Evolutionary conservation across 352 stramenopile species (phyloP), one percentile per base, ranked within the genome.

Genomic region (Phytophthora idaei): DNA sequence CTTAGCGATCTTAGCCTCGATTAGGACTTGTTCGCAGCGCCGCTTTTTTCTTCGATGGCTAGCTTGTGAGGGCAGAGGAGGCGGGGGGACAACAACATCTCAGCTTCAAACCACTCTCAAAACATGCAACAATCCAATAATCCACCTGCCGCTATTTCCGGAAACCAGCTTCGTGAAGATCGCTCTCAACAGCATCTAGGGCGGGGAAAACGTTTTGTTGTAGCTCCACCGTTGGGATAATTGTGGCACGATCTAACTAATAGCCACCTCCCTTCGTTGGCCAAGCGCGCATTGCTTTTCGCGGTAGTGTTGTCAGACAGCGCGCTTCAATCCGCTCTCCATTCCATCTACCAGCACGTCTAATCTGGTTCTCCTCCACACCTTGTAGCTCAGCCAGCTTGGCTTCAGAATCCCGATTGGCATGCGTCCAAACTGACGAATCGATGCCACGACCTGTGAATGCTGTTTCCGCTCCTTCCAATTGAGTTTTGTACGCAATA

Each of bases 401-500:
- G 17, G 54, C 41, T 8, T 42, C 42, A 5, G 54, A 61, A 1
- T 42, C 54, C 5, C 42, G 54, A 34, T 61, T 61, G 12, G 54
- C 54, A 34, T 47, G 42, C 21, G 31, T 53, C 54, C 54, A 53
- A 3, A 53, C 54, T 21, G 54, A 37, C 14, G 42, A 53, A 10
- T 61, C 54, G 4, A 61, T 53, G 1, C 54, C 42, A 27, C 42
- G 47, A 11, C 42, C 54, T 1, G 7, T 21, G 46, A 52, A 60
- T 3, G 42, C 54, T 1, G 29, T 29, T 7, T 61, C 53, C 15
- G 53, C 14, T 1, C 54, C 28, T 10, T 25, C 44, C n/a, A 61
- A 39, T 15, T 61, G 54, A 1, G 54, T 61, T 31, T 61, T 61
- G 39, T 60, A 60, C 3, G 27, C 15, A 21, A 60, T 51, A 12